Conservation (phyloP, 345 rosid genomes). For the Chamaenerion angustifolium region DNA sequence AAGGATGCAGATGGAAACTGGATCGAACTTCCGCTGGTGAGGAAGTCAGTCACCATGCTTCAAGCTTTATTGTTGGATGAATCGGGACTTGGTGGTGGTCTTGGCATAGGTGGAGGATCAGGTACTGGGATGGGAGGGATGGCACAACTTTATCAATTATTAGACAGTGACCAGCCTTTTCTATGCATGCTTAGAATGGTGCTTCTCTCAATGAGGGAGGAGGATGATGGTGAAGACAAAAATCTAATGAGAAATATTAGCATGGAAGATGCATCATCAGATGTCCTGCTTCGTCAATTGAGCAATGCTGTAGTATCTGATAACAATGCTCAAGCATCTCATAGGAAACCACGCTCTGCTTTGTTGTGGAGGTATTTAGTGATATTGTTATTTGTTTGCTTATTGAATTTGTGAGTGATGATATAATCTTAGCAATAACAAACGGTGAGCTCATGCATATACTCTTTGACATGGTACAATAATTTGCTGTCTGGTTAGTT, state of each 20-base stretch:
- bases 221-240: slow-evolving; percentile 66
- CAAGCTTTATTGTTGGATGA: slow-evolving; percentile 92
- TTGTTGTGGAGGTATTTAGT: slow-evolving; percentile 78
- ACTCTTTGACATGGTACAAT: too few relatives aligned
- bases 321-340: slow-evolving; percentile 35
- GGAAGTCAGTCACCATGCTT: slow-evolving; percentile 94
- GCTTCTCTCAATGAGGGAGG: slow-evolving; percentile 95
- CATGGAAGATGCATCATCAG: slow-evolving; percentile 34
- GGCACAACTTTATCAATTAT: slow-evolving; percentile 84
- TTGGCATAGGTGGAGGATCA: slow-evolving; percentile 98
- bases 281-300: slow-evolving; percentile 29
- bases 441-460: too few relatives aligned
- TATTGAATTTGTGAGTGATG: too few relatives aligned
- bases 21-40: slow-evolving; percentile 88
- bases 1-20: slow-evolving; percentile 88
- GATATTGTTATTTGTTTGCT: too few relatives aligned
- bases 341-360: slow-evolving; percentile 72
- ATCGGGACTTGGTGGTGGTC: slow-evolving; percentile 99
- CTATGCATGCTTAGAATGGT: slow-evolving; percentile 99
- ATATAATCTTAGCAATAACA: too few relatives aligned
- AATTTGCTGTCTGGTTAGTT: too few relatives aligned
- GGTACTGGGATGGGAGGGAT: slow-evolving; percentile 99
- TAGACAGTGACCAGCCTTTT: slow-evolving; percentile 99
- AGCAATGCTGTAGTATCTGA: slow-evolving; percentile 25
- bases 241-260: slow-evolving; percentile 54